Percentiles rank a stretch among this genome's conserved stretches.
Evolutionary conservation across 805 yeast species (phyloP).

Genomic region (Cyberlindnera japonica): DNA sequence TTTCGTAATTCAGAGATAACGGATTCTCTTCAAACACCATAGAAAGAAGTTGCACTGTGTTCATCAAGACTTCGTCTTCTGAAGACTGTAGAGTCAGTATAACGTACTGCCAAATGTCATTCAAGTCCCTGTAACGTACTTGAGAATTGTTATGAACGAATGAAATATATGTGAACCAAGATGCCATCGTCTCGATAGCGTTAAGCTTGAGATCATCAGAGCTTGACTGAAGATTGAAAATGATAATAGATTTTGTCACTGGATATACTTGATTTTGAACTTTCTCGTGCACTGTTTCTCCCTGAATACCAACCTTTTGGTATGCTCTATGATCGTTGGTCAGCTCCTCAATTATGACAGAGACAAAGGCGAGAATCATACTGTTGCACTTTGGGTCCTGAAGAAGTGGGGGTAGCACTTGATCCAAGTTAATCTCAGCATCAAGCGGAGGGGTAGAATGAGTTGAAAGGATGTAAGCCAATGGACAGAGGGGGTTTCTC

Average conservation of each 20-base stretch:
- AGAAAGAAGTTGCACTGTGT: constrained; percentile 17
- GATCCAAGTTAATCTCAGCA: constrained; percentile 9
- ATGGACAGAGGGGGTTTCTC: constrained; percentile 36
- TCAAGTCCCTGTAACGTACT: constrained; percentile 22
- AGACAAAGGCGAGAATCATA: constrained; percentile 33
- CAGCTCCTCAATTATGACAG: constrained; percentile 52
- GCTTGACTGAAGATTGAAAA: constrained; percentile 13
- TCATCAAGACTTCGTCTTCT: constrained; percentile 12
- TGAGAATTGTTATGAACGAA: constrained; percentile 30
- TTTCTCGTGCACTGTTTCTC: constrained; percentile 34
- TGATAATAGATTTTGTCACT: constrained; percentile 25
- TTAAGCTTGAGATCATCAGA: constrained; percentile 9
- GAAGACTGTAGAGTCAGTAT: constrained; percentile 13
- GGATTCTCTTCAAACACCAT: constrained; percentile 28
- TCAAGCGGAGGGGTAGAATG: constrained; percentile 11
- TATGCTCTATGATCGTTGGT: constrained; percentile 26
- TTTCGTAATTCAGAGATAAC: constrained; percentile 23
- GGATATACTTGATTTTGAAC: constrained; percentile 36
- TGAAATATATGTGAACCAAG: constrained; percentile 38
- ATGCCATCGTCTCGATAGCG: constrained; percentile 31
- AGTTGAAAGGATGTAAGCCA: constrained; percentile 20
- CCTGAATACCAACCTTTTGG: constrained; percentile 17
- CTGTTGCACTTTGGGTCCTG: constrained; percentile 6
- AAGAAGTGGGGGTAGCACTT: constrained; percentile 9
- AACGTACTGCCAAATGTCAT: constrained; percentile 19